A percentile compares a stretch with the other conserved stretches of the same genome.
Evolutionary conservation across 345 rosid species (phyloP).

Genomic region (Salix suchowensis): DNA sequence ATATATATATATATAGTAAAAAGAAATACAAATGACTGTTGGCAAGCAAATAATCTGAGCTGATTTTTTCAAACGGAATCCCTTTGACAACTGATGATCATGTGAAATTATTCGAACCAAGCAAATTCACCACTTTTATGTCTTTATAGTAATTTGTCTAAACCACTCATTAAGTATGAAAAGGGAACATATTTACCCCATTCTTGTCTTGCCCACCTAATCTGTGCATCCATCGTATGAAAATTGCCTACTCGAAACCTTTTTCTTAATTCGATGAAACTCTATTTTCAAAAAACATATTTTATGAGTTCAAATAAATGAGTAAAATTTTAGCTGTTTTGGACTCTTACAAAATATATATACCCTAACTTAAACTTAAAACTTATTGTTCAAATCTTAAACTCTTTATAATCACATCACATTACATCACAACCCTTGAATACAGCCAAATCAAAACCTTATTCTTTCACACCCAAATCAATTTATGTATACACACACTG

Average conservation of each 20-base stretch:
- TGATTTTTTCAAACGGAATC: background rate
- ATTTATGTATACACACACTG: background rate
- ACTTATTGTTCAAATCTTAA: too few species aligned
- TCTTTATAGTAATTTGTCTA: background rate
- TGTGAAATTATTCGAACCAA: background rate
- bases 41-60: background rate
- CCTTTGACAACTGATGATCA: background rate
- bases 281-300: too few species aligned
- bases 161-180: background rate
- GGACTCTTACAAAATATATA: too few species aligned
- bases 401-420: too few species aligned
- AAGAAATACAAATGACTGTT: too few species aligned
- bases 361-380: too few species aligned
- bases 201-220: background rate
- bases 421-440: too few species aligned
- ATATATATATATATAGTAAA: too few species aligned
- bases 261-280: too few species aligned
- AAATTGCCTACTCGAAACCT: too few species aligned
- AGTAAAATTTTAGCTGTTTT: accelerated
- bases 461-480: background rate
- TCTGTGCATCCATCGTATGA: background rate
- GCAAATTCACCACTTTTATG: background rate
- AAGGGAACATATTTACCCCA: too few species aligned
- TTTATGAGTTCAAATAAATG: accelerated
- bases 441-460: background rate